A percentile compares a stretch with the other conserved stretches of the same genome.
Conservation (phyloP, 306 rosid genomes). For the Neltuma alba region DNA sequence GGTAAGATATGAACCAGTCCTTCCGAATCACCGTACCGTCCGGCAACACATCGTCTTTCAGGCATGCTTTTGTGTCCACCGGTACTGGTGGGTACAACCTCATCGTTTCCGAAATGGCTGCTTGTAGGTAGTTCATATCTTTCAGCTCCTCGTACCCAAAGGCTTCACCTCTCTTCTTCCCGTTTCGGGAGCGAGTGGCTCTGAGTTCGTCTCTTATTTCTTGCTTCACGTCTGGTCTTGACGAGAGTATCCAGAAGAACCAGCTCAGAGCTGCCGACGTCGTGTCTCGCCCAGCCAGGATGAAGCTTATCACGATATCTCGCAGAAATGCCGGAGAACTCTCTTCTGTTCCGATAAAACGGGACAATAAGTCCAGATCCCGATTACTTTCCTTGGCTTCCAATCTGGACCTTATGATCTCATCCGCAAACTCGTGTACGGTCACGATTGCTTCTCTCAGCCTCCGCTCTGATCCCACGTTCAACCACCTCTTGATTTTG, state of each 20-base stretch:
- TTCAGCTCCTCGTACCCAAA: slow-evolving; percentile 58
- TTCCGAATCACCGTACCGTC: slow-evolving; percentile 59
- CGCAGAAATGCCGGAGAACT: slow-evolving; percentile 59
- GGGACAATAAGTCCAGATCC: slow-evolving; percentile 55
- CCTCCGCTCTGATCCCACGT: slow-evolving; percentile 52
- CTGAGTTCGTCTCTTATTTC: slow-evolving; percentile 45
- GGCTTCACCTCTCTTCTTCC: slow-evolving; percentile 26
- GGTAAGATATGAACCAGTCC: slow-evolving; percentile 61
- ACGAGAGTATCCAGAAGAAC: slow-evolving; percentile 74
- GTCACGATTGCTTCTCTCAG: slow-evolving; percentile 47
- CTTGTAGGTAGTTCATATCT: slow-evolving; percentile 74
- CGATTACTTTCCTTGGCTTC: neutral
- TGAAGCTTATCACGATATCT: slow-evolving; percentile 63
- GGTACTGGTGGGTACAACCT: slow-evolving; percentile 79
- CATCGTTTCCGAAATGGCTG: slow-evolving; percentile 63
- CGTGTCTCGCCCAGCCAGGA: slow-evolving; percentile 76
- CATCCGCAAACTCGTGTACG: slow-evolving; percentile 58
- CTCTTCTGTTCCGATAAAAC: slow-evolving; percentile 50
- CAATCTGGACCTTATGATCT: slow-evolving; percentile 54
- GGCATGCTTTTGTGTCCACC: slow-evolving; percentile 47
- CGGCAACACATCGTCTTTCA: slow-evolving; percentile 57
- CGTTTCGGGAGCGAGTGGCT: slow-evolving; percentile 28
- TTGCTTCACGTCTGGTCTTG: slow-evolving; percentile 35
- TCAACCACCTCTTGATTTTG: slow-evolving; percentile 42
- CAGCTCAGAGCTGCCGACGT: slow-evolving; percentile 71